phyloP scores from a whole-genome alignment of 176 grass and related monocot genomes.

The Paspalum notatum region DNA sequence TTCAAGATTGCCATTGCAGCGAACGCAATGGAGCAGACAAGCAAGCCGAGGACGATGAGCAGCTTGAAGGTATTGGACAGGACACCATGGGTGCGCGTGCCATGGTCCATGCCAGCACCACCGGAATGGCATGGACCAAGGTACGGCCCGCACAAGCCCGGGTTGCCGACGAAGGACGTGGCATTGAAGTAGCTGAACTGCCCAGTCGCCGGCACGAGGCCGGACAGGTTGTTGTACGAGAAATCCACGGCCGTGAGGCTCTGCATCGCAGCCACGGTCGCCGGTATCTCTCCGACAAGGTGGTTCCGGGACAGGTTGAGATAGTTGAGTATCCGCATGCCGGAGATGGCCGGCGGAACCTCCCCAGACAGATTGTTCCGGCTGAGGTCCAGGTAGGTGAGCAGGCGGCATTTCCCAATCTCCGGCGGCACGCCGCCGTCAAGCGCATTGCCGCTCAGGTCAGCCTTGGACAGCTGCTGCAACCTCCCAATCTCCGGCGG shows the following conservation, averaged over 20 bases:
- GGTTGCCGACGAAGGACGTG: constrained; percentile 86
- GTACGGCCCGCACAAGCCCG: constrained; percentile 71
- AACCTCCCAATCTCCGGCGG: constrained; percentile 74
- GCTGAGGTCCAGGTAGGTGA: constrained; percentile 84
- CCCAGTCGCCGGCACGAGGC: constrained; percentile 77
- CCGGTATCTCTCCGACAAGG: constrained; percentile 74
- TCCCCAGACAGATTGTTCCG: constrained; percentile 74
- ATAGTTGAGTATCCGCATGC: constrained; percentile 87
- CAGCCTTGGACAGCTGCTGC: constrained; percentile 83
- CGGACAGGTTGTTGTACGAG: constrained; percentile 96
- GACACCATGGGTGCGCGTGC: constrained; percentile 37
- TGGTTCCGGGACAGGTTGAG: constrained; percentile 85
- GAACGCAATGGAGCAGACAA: constrained; percentile 81
- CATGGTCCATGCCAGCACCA: constrained; percentile 7
- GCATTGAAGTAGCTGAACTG: constrained; percentile 99
- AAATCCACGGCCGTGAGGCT: constrained; percentile 95
- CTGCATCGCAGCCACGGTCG: constrained; percentile 84
- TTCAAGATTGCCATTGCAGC: constrained; percentile 74
- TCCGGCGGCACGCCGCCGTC: constrained; percentile 56
- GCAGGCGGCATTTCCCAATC: constrained; percentile 76
- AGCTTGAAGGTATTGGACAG: constrained; percentile 83
- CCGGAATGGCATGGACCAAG: constrained; percentile 59
- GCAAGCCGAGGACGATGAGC: constrained; percentile 71
- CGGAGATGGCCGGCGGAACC: constrained; percentile 67
- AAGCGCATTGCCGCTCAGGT: constrained; percentile 71